Conservation (phyloP, 2,329 filamentous ascomycete species). For the Penicillium sp. region DNA sequence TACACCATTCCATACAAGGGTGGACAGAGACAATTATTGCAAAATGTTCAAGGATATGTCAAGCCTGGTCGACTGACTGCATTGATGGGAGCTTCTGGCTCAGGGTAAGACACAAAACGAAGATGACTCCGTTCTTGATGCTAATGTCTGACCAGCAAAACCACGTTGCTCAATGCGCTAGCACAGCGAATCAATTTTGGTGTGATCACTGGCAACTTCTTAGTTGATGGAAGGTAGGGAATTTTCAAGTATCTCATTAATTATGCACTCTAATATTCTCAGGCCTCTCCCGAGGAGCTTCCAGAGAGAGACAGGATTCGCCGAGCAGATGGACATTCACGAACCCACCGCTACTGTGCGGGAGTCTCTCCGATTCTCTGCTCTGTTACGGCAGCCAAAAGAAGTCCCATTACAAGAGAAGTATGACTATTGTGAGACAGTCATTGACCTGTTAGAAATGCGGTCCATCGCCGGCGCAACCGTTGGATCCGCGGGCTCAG, state of each 20-base stretch:
- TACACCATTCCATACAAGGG: slow-evolving; percentile 60
- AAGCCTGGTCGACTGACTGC: slow-evolving; percentile 75
- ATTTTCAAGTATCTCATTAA: not conserved
- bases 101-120: slow-evolving; percentile 30
- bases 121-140: not conserved
- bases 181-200: slow-evolving; percentile 49
- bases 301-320: slow-evolving; percentile 56
- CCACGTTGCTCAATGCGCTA: slow-evolving; percentile 49
- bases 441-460: slow-evolving; percentile 70
- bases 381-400: slow-evolving; percentile 61
- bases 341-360: slow-evolving; percentile 66
- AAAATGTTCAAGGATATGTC: slow-evolving; percentile 69
- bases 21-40: slow-evolving; percentile 51
- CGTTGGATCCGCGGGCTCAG: slow-evolving; percentile 60
- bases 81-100: slow-evolving; percentile 75
- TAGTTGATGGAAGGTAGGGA: slow-evolving; percentile 47
- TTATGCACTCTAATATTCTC: slow-evolving; percentile 10
- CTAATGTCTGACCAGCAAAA: slow-evolving; percentile 42
- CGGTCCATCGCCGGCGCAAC: slow-evolving; percentile 64
- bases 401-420: slow-evolving; percentile 62
- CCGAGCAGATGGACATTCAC: slow-evolving; percentile 67
- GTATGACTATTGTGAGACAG: slow-evolving; percentile 65
- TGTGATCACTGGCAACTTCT: slow-evolving; percentile 44
- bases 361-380: slow-evolving; percentile 66
- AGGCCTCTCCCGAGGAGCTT: slow-evolving; percentile 50